Base-by-base conservation (phyloP, 1,139 yeast genomes). In the Candida albicans region DNA sequence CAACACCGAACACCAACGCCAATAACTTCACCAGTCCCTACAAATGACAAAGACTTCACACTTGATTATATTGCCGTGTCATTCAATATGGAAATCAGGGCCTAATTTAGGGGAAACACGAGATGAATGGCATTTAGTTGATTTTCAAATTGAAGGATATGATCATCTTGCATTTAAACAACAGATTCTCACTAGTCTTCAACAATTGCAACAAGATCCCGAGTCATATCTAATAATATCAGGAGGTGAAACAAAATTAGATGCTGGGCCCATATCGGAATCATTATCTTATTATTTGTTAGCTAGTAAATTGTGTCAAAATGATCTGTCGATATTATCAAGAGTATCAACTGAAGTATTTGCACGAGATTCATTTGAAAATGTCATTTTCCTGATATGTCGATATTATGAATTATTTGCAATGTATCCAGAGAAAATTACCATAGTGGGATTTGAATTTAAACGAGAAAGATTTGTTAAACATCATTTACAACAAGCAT, bases 281-380 rank as follows among this genome's bases (percentile, higher is more conserved):
- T 76, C 88, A 0, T 66, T 65, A 43, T 79, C 87, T 11, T 86
- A 87, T 57, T 74, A 63, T 38, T 55, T 65, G 18, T 61, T 77
- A 31, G 67, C 73, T 0, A n/a, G 39, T 50, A 40, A 53, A 42
- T 13, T 51, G 49, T 33, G 47, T 34, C 46, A 24, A 18, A 27
- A 14, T 36, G 44, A 39, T 13, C 31, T 14, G 12, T 0, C 34
- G 2, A 33, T 60, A 2, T 42, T 53, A 3, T 48, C 56, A 10
- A 58, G 77, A 28, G 58, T 77, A 2, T 47, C 65, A 4, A 58
- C 76, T 2, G 96, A 88, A 56, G 89, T 84, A 52, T 84, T 66
- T 60, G 91, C 96, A 0, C 66, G 89, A 37, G 96, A 88, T 59
- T 87, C 95, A 1, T 84, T 84, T 59, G 96, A 88, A 57, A 88